Evolutionary conservation across 2,329 filamentous ascomycete genomes (phyloP).

Genomic region (Colletotrichum sp.): DNA sequence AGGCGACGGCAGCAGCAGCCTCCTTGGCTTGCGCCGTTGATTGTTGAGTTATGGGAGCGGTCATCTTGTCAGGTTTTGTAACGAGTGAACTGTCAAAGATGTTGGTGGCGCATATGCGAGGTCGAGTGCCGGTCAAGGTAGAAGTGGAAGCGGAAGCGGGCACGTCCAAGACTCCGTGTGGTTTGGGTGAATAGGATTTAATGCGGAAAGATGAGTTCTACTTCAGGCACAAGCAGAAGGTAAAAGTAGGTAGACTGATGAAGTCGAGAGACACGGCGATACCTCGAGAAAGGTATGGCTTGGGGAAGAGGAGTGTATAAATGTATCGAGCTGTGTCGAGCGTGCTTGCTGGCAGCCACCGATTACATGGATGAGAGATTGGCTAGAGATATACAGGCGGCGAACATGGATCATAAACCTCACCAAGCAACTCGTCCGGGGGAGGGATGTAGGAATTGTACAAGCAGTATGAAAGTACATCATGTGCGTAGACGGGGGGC

Average conservation of each 20-base stretch:
- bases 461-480: conserved; percentile 14
- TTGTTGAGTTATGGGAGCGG: conserved; percentile 21
- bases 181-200: not conserved
- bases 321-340: conserved; percentile 21
- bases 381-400: conserved; percentile 22
- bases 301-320: conserved; percentile 22
- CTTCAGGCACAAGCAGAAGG: not conserved
- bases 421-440: conserved; percentile 17
- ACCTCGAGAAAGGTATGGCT: conserved; percentile 3
- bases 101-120: conserved; percentile 5
- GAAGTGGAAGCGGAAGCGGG: not conserved
- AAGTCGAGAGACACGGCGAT: conserved; percentile 13
- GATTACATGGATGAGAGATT: conserved; percentile 25
- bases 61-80: conserved; percentile 14
- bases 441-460: conserved; percentile 11
- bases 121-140: not conserved
- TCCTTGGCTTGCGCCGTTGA: conserved; percentile 50
- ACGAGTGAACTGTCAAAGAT: not conserved
- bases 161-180: not conserved
- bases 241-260: not conserved
- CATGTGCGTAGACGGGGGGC: conserved; percentile 14
- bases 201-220: not conserved
- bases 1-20: conserved; percentile 45
- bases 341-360: conserved; percentile 2
- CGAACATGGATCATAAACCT: conserved; percentile 16